Evolutionary conservation across 306 rosid genomes (phyloP), one percentile per base, ranked within the genome.

Genomic region (Castanea crenata): DNA sequence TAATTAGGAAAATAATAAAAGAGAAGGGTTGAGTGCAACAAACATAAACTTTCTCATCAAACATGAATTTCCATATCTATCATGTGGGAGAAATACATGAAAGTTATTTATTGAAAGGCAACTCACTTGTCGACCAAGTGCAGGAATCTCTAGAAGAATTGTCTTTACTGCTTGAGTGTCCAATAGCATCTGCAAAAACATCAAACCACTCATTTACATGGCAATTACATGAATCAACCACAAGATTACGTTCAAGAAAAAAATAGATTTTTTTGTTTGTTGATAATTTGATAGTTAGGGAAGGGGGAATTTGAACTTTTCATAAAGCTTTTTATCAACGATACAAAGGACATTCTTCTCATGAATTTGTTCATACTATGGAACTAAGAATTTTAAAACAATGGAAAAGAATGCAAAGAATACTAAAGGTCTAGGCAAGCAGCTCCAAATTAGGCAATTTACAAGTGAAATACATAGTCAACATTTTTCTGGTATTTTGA

Each of bases 141-240:
- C 88, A 77, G 99, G 99, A 87, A 95, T 90, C 64, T 95, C 99
- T 59, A 95, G 90, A 81, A 95, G 97, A 87, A 95, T 91, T 8
- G 99, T 91, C 91, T 95, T 95, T 51, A 95, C 99, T 61, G 98
- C 99, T 91, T 95, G 99, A 70, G 99, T 93, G 83, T 95, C 98
- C 92, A 95, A 78, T 73, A 95, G 80, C 99, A 95, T 95, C 99
- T 95, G 96, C 82, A 86, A 80, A 69, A 85, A 78, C 74, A 78
- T 38, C 80, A 82, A 73, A 78, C 38, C 73, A 77, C 31, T 71
- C 69, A 52, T 14, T 80, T 58, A 75, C 75, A n/a, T 3, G 52
- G 3, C 79, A 78, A 58, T 62, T 51, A 58, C 72, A 74, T 21
- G 16, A 83, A 82, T 78, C 35, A 72, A 41, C 44, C 78, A 69